A percentile compares a stretch with the other conserved stretches of the same genome.
These are phyloP conservation scores for Graphilbum fragrans DNA, from an alignment of 2,329 filamentous ascomycete genomes.

Conservation along the genomic window DNA sequence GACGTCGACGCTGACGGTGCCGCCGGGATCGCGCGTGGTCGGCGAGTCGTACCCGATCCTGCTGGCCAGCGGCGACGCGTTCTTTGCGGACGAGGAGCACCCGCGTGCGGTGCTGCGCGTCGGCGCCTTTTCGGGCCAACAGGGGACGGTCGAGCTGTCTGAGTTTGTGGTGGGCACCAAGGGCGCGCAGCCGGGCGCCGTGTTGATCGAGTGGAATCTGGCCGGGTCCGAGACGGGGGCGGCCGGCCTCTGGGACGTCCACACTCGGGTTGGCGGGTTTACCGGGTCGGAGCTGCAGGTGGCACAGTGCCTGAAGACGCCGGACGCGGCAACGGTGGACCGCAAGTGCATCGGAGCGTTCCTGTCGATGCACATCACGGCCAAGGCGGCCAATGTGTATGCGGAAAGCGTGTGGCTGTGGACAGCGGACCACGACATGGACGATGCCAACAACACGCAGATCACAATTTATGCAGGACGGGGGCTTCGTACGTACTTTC, in stretches of 20 bases:
- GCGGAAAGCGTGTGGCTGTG: constrained; percentile 48
- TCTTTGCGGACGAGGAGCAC: constrained; percentile 43
- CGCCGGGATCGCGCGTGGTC: constrained; percentile 34
- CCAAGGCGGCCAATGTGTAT: constrained; percentile 27
- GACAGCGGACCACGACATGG: constrained; percentile 46
- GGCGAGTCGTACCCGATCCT: constrained; percentile 36
- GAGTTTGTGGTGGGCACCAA: constrained; percentile 62
- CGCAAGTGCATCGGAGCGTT: constrained; percentile 46
- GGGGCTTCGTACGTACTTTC: constrained; percentile 10
- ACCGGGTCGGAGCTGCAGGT: constrained; percentile 53
- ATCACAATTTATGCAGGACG: constrained; percentile 2
- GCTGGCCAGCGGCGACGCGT: constrained; percentile 24
- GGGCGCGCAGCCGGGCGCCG: constrained; percentile 53
- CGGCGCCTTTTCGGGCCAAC: constrained; percentile 42
- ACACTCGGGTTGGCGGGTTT: constrained; percentile 59
- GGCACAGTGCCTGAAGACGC: constrained; percentile 42
- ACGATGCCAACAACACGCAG: constrained; percentile 4
- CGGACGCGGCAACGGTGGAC: constrained; percentile 16
- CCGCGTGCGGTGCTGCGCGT: constrained; percentile 54
- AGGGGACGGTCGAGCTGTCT: constrained; percentile 54
- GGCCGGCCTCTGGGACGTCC: constrained; percentile 52
- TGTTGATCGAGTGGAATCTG: constrained; percentile 63
- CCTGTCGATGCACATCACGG: constrained; percentile 31
- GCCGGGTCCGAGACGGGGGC: constrained; percentile 31
- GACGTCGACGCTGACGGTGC: constrained; percentile 34